phyloP scores from a whole-genome alignment of 108 stramenopile species.

The Halocafeteria seosinensis region DNA sequence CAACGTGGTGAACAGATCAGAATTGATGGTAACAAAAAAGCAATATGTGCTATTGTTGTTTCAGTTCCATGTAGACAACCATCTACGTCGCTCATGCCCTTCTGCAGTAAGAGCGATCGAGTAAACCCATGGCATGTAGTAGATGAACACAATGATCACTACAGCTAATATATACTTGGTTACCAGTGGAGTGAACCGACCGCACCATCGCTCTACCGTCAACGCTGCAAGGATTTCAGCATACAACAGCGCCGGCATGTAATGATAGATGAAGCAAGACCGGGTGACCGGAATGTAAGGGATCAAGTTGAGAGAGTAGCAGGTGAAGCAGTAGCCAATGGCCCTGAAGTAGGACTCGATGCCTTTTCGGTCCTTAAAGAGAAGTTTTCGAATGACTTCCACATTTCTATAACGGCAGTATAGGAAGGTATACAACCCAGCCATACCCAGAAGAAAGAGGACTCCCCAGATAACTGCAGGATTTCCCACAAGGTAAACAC shows the following conservation, averaged over 20 bases:
- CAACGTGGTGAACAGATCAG: too few species aligned
- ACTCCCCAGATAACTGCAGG: conserved; percentile 3
- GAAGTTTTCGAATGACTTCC: not conserved
- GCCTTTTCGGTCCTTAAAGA: not conserved
- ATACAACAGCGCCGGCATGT: conserved; percentile 3
- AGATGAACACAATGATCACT: not conserved
- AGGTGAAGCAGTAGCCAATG: not conserved
- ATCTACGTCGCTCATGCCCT: not conserved
- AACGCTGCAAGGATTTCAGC: not conserved
- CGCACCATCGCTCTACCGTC: not conserved
- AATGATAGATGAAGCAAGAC: not conserved
- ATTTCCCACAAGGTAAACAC: not conserved
- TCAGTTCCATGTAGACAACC: not conserved
- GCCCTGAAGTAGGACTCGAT: not conserved
- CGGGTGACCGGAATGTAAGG: not conserved
- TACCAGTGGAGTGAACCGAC: not conserved
- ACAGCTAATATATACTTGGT: not conserved
- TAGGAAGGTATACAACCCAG: not conserved
- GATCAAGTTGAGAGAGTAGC: not conserved
- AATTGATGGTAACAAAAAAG: too few species aligned
- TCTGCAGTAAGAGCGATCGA: not conserved
- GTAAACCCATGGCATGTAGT: conserved; percentile 2
- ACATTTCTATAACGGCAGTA: not conserved
- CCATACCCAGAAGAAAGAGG: not conserved
- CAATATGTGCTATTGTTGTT: too few species aligned